Conservation (phyloP, 352 stramenopile species). For the Phytopythium boreale region DNA sequence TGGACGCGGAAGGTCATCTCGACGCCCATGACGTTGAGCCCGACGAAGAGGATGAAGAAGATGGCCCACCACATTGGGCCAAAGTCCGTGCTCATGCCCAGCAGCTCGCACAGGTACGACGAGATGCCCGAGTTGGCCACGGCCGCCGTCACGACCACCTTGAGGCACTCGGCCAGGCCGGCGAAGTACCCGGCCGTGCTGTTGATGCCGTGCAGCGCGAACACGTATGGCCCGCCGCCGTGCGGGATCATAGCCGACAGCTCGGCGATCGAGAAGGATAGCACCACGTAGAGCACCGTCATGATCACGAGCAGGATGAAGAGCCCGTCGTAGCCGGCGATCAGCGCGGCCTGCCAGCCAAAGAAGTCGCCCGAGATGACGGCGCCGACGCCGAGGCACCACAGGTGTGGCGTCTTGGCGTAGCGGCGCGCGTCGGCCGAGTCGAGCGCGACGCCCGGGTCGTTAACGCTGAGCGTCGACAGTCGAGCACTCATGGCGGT, state of each 20-base stretch:
- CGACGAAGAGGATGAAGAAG: conserved; percentile 56
- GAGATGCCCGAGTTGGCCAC: conserved; percentile 56
- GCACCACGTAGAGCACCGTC: conserved; percentile 56
- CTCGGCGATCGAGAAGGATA: conserved; percentile 65
- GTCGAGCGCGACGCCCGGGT: conserved; percentile 8
- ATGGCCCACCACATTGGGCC: conserved; percentile 47
- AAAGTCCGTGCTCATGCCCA: conserved; percentile 29
- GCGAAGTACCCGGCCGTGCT: conserved; percentile 49
- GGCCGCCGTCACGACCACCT: conserved; percentile 49
- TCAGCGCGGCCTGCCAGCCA: conserved; percentile 50
- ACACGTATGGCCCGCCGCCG: conserved; percentile 55
- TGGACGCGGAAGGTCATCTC: conserved; percentile 70
- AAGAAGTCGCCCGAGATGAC: conserved; percentile 66
- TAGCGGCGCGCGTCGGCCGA: conserved; percentile 27
- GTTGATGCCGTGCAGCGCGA: conserved; percentile 54
- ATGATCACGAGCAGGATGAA: conserved; percentile 51
- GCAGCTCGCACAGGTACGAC: conserved; percentile 54
- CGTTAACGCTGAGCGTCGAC: conserved; percentile 25
- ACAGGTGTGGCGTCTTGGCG: conserved; percentile 54
- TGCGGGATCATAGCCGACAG: conserved; percentile 47
- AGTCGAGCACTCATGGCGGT: conserved; percentile 15
- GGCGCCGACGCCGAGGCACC: conserved; percentile 52
- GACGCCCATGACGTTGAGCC: conserved; percentile 50
- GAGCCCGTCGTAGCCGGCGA: conserved; percentile 53
- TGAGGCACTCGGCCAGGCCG: conserved; percentile 51